Conservation (phyloP, 2,329 filamentous ascomycete species). For the Neopestalotiopsis sp. region DNA sequence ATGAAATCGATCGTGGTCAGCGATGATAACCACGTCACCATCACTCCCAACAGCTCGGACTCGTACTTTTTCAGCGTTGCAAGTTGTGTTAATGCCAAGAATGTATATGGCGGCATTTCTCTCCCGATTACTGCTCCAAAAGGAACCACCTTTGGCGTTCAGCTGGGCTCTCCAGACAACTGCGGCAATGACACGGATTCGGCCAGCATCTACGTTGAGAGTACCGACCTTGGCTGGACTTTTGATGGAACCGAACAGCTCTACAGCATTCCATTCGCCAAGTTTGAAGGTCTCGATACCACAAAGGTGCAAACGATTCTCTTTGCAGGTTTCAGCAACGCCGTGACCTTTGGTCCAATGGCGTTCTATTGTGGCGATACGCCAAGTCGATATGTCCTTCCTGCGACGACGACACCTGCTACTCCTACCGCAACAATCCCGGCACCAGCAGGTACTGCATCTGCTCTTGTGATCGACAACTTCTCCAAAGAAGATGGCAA, state of each 20-base stretch:
- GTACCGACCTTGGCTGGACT: conserved; percentile 59
- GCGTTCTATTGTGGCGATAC: conserved; percentile 62
- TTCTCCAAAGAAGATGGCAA: conserved; percentile 61
- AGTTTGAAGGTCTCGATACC: conserved; percentile 54
- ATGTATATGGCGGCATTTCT: conserved; percentile 59
- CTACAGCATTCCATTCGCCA: conserved; percentile 62
- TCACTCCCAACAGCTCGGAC: conserved; percentile 51
- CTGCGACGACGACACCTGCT: conserved; percentile 43
- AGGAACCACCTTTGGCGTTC: conserved; percentile 55
- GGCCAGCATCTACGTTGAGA: conserved; percentile 44
- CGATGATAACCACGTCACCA: conserved; percentile 53
- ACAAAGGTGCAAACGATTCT: conserved; percentile 58
- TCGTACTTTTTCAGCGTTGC: conserved; percentile 65
- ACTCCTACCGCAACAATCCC: conserved; percentile 52
- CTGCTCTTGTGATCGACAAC: conserved; percentile 63
- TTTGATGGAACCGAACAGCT: conserved; percentile 65
- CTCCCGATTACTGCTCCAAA: conserved; percentile 57
- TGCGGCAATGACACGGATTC: conserved; percentile 46
- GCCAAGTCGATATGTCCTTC: conserved; percentile 52
- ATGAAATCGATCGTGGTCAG: conserved; percentile 61
- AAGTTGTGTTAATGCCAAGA: conserved; percentile 56
- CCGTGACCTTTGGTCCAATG: conserved; percentile 60
- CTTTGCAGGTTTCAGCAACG: conserved; percentile 49
- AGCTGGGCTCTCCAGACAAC: conserved; percentile 51
- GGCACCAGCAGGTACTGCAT: conserved; percentile 53